phyloP scores from a whole-genome alignment of 1,139 yeast genomes.

The Candida sp. region DNA sequence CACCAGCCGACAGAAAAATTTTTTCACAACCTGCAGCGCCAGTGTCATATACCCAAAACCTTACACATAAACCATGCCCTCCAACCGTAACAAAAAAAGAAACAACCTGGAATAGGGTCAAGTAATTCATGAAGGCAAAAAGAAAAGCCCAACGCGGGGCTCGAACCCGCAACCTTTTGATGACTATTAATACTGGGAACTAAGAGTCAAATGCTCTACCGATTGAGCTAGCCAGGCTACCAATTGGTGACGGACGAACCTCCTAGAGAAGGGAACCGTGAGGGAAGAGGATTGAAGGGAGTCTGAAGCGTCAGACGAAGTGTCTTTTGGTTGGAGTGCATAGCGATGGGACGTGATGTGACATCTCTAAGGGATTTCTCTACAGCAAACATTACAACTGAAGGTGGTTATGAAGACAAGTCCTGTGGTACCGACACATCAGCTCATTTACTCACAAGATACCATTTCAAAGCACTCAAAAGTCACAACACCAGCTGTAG shows the following conservation, averaged over 20 bases:
- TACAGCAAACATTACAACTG: too few relatives aligned
- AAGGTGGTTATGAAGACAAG: too few relatives aligned
- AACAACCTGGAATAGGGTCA: too few relatives aligned
- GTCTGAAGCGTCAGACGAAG: not conserved
- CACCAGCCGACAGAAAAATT: not conserved
- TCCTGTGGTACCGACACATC: too few relatives aligned
- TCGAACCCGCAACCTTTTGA: conserved; percentile 58
- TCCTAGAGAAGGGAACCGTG: not conserved
- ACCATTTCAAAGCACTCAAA: too few relatives aligned
- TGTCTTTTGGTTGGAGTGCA: too few relatives aligned
- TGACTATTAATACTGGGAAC: conserved; percentile 16
- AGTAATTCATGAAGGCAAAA: too few relatives aligned
- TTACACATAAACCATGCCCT: not conserved
- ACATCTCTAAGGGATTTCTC: too few relatives aligned
- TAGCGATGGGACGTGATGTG: too few relatives aligned
- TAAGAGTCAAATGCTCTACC: conserved; percentile 34
- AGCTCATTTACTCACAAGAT: too few relatives aligned
- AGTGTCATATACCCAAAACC: too few relatives aligned
- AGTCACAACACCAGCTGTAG: too few relatives aligned
- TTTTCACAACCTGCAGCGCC: not conserved
- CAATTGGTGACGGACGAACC: conserved; percentile 17
- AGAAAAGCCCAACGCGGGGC: conserved; percentile 59
- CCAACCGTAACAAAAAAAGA: not conserved
- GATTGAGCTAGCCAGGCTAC: conserved; percentile 32
- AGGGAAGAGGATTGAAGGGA: not conserved